Evolutionary conservation across 345 rosid species (phyloP).

Genomic region (Sisymbrium altissimum): DNA sequence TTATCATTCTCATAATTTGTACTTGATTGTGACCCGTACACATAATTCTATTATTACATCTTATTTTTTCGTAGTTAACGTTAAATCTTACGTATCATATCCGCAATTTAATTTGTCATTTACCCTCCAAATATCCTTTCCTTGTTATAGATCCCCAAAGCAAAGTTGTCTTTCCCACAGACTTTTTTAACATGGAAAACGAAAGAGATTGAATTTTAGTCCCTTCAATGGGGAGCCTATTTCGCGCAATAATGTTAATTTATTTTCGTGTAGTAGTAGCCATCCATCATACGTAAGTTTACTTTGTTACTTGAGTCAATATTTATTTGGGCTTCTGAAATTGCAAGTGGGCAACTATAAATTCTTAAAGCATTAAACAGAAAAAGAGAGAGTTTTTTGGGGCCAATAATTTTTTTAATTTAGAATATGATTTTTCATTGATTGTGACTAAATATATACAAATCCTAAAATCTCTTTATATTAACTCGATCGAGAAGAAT

Average conservation of each 20-base stretch:
- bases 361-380: background rate
- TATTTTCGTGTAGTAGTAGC: background rate
- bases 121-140: background rate
- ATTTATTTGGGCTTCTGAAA: too few species aligned
- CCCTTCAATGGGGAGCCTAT: background rate
- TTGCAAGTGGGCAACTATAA: background rate
- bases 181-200: background rate
- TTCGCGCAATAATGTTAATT: background rate
- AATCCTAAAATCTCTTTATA: background rate
- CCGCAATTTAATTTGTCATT: background rate
- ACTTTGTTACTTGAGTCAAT: too few species aligned
- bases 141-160: background rate
- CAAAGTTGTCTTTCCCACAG: background rate
- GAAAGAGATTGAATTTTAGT: background rate
- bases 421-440: background rate
- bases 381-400: background rate
- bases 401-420: background rate
- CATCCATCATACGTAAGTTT: background rate
- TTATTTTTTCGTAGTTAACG: constrained; percentile 10
- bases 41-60: constrained; percentile 19
- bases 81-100: constrained; percentile 22
- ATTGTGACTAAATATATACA: background rate
- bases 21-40: constrained; percentile 30
- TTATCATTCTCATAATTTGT: constrained; percentile 20
- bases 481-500: background rate